Evolutionary conservation across 2,329 filamentous ascomycete species (phyloP).

Genomic region (Cladorrhinum sp.): DNA sequence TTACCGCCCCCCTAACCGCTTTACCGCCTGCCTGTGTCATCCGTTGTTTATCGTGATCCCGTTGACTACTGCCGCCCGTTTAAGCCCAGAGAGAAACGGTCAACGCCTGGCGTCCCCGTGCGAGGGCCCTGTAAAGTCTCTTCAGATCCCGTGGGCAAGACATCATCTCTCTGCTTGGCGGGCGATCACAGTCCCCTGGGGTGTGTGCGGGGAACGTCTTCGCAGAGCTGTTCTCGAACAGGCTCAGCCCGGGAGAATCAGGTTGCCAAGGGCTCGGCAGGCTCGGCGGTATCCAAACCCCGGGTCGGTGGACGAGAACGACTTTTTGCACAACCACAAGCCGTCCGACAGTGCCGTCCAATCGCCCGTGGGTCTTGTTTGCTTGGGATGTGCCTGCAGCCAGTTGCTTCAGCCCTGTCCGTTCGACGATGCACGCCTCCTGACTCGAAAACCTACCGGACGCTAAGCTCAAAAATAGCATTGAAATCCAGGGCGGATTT

Average conservation of each 20-base stretch:
- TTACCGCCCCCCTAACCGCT: background rate
- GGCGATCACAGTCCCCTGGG: constrained; percentile 20
- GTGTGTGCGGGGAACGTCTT: constrained; percentile 15
- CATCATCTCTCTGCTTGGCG: constrained; percentile 14
- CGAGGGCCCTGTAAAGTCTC: constrained; percentile 11
- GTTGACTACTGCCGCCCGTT: background rate
- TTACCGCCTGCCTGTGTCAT: background rate
- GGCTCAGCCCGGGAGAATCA: constrained; percentile 22
- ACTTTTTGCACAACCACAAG: background rate
- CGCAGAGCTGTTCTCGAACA: constrained; percentile 17
- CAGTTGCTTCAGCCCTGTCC: constrained; percentile 8
- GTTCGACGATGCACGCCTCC: constrained; percentile 3
- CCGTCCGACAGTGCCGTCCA: constrained; percentile 8
- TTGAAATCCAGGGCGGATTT: background rate
- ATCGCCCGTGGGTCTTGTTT: background rate
- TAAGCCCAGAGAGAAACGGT: background rate
- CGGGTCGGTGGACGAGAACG: constrained; percentile 9
- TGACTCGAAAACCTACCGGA: constrained; percentile 8
- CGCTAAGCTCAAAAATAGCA: constrained; percentile 16
- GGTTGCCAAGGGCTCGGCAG: constrained; percentile 29
- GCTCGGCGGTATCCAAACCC: constrained; percentile 24
- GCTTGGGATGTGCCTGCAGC: too few species aligned
- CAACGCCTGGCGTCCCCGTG: background rate
- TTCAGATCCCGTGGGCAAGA: constrained; percentile 11
- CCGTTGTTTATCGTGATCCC: background rate